Conservation (phyloP, 1,139 yeast species). For the Wickerhamiella infanticola region DNA sequence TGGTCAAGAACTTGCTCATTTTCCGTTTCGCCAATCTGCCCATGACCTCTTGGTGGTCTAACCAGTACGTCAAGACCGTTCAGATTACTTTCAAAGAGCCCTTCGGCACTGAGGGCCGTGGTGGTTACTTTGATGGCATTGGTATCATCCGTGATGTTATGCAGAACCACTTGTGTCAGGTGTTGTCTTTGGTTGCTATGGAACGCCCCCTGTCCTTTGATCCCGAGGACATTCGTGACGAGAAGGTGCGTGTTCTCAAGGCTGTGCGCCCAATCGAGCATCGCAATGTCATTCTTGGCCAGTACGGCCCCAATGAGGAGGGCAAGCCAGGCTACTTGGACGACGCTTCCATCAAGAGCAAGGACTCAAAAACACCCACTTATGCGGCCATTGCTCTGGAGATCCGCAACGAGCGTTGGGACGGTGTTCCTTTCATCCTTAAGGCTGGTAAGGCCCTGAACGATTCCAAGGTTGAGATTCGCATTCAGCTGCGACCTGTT, state of each 20-base stretch:
- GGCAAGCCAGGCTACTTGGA: conserved; percentile 79
- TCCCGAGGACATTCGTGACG: conserved; percentile 91
- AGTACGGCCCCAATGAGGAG: conserved; percentile 79
- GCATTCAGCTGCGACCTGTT: conserved; percentile 82
- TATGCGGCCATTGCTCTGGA: conserved; percentile 72
- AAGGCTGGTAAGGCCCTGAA: conserved; percentile 95
- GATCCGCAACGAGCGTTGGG: conserved; percentile 92
- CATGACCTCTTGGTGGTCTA: conserved; percentile 77
- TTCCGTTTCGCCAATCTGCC: conserved; percentile 82
- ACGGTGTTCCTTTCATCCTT: conserved; percentile 88
- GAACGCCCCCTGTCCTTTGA: conserved; percentile 84
- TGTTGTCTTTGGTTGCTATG: conserved; percentile 82
- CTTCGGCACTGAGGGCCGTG: conserved; percentile 97
- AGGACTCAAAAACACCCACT: conserved; percentile 73
- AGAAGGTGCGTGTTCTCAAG: conserved; percentile 82
- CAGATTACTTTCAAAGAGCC: conserved; percentile 92
- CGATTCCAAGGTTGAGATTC: conserved; percentile 79
- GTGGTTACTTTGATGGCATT: conserved; percentile 89
- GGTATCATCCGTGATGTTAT: conserved; percentile 97
- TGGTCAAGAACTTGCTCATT: conserved; percentile 86
- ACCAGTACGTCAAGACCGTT: conserved; percentile 55
- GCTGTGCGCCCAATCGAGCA: conserved; percentile 56
- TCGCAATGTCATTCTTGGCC: conserved; percentile 68
- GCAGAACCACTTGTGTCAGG: conserved; percentile 94
- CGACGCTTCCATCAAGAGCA: conserved; percentile 74